Percentiles rank a stretch among this genome's conserved stretches.
phyloP scores from a whole-genome alignment of 331 rosid genomes.

The Pyrus hybrid region DNA sequence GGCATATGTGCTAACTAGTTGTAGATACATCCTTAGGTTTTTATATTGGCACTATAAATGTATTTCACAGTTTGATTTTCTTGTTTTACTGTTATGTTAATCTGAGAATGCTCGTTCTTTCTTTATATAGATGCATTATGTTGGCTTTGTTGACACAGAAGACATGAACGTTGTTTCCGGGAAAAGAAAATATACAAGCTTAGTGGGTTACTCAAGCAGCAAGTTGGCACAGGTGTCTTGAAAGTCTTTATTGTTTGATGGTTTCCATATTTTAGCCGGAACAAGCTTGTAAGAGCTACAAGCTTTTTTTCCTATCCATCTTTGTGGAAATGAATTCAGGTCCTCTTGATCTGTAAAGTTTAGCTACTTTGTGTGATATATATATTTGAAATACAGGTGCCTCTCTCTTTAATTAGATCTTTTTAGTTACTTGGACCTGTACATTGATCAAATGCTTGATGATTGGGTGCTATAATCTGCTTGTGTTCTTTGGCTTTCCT shows the following conservation, averaged over 20 bases:
- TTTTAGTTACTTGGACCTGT: not conserved
- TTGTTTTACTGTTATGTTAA: not conserved
- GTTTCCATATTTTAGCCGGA: not conserved
- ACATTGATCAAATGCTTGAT: not conserved
- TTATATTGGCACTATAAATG: not conserved
- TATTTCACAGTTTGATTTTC: not conserved
- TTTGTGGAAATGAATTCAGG: not conserved
- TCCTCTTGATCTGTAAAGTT: not conserved
- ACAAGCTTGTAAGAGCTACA: not conserved
- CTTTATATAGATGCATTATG: constrained; percentile 66
- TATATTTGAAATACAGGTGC: not conserved
- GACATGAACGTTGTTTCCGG: constrained; percentile 79
- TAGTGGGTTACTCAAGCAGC: constrained; percentile 73
- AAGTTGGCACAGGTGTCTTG: constrained; percentile 81
- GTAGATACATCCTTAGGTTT: no score
- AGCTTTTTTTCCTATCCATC: not conserved
- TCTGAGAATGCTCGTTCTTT: not conserved
- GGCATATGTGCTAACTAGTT: no score
- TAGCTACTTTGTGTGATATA: not conserved
- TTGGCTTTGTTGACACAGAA: constrained; percentile 83
- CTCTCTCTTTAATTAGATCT: not conserved
- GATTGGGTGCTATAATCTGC: not conserved
- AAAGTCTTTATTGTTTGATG: not conserved
- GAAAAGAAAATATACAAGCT: constrained; percentile 62
- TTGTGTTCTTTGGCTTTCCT: not conserved